Percentiles rank a stretch among this genome's conserved stretches.
These are phyloP conservation scores for Globisporangium rhizosaccharum DNA, from an alignment of 352 stramenopile genomes.

Conservation along the genomic window DNA sequence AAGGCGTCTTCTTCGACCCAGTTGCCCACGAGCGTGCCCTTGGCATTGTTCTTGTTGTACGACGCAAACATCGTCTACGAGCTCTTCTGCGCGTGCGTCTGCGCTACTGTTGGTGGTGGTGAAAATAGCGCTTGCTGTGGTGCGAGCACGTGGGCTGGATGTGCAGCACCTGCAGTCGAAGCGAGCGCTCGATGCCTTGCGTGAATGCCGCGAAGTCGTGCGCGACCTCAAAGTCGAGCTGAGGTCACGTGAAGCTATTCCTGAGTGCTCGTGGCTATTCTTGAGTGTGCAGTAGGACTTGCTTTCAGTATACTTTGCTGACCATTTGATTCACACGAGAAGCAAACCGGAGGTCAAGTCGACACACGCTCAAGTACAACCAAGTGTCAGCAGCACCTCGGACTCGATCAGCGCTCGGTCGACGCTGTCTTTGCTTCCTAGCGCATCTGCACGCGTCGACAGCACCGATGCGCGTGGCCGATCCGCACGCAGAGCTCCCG, in stretches of 20 bases:
- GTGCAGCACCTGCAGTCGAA: background rate
- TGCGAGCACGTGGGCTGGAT: background rate
- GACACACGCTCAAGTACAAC: background rate
- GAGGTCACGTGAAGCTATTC: too few relatives aligned
- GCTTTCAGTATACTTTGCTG: too few relatives aligned
- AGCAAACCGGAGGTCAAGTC: too few relatives aligned
- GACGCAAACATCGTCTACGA: slow-evolving; percentile 31
- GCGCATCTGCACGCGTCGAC: slow-evolving; percentile 9
- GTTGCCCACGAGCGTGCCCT: slow-evolving; percentile 72
- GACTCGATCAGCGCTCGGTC: background rate
- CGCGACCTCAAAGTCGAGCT: too few relatives aligned
- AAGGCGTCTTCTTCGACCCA: slow-evolving; percentile 83
- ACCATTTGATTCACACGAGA: too few relatives aligned
- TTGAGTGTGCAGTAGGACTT: too few relatives aligned
- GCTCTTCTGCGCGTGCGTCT: background rate
- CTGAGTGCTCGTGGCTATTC: too few relatives aligned
- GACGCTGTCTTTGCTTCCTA: background rate
- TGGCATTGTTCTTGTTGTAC: slow-evolving; percentile 84
- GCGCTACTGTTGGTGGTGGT: background rate
- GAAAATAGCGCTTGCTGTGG: background rate
- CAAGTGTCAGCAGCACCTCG: background rate
- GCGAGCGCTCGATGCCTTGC: too few relatives aligned
- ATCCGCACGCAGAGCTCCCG: slow-evolving; percentile 75
- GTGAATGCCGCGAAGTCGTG: too few relatives aligned
- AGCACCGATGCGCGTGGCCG: slow-evolving; percentile 27